Conservation (phyloP, 1,139 yeast species). For the Pichia inconspicua region DNA sequence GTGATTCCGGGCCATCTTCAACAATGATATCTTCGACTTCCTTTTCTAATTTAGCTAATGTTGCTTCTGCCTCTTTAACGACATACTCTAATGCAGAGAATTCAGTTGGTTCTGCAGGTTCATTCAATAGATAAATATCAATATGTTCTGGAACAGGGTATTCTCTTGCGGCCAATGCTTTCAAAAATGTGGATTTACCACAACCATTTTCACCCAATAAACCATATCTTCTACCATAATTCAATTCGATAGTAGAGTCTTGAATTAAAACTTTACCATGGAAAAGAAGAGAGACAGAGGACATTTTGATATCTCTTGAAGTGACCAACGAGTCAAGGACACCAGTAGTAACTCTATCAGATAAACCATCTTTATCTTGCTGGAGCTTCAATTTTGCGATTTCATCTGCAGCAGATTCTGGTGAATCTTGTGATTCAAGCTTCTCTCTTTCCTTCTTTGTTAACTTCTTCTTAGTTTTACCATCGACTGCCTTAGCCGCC, state of each 20-base stretch:
- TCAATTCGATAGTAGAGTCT: constrained; percentile 85
- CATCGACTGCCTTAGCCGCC: constrained; percentile 64
- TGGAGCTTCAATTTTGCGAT: constrained; percentile 85
- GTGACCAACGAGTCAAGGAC: constrained; percentile 83
- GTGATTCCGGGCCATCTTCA: constrained; percentile 91
- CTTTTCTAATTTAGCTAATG: constrained; percentile 85
- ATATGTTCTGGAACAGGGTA: constrained; percentile 89
- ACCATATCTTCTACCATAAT: constrained; percentile 96
- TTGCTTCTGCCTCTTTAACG: constrained; percentile 91
- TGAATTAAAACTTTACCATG: constrained; percentile 96
- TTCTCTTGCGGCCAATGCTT: constrained; percentile 92
- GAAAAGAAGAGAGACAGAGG: constrained; percentile 84
- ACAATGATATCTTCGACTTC: constrained; percentile 84
- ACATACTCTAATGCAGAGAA: constrained; percentile 92
- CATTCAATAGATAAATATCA: constrained; percentile 87
- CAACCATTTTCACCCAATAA: constrained; percentile 97
- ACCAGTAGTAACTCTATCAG: constrained; percentile 98
- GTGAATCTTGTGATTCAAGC: constrained; percentile 28
- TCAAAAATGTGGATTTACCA: constrained; percentile 93
- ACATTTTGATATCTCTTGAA: constrained; percentile 88
- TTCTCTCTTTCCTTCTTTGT: constrained; percentile 53
- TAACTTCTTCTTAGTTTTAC: constrained; percentile 56
- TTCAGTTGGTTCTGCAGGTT: constrained; percentile 95
- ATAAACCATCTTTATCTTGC: constrained; percentile 85
- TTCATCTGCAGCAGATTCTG: constrained; percentile 62